A percentile compares a stretch with the other conserved stretches of the same genome.
Evolutionary conservation across 257 asterid genomes (phyloP).

Genomic region (Primulina tabacum): DNA sequence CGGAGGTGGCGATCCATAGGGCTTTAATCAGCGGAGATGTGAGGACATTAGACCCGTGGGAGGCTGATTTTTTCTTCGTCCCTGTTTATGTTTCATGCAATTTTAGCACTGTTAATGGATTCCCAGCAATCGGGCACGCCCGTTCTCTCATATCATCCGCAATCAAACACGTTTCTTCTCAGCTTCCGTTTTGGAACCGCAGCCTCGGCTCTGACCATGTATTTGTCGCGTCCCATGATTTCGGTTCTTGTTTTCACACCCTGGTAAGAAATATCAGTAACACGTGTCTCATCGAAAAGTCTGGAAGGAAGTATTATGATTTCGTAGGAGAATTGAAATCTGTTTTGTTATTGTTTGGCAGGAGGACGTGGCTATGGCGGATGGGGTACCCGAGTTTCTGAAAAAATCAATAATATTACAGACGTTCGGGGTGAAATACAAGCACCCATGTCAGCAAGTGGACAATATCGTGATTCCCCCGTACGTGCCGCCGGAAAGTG

Average conservation of each 20-base stretch:
- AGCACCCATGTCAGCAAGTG: constrained; percentile 84
- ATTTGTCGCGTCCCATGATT: constrained; percentile 93
- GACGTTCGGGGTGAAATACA: constrained; percentile 74
- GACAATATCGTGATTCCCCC: constrained; percentile 85
- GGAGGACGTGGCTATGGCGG: constrained; percentile 82
- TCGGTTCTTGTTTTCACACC: constrained; percentile 93
- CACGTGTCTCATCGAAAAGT: not conserved
- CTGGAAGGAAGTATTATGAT: no score
- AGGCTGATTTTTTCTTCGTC: constrained; percentile 86
- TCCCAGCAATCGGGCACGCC: constrained; percentile 92
- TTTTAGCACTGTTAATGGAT: constrained; percentile 85
- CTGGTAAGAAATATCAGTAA: constrained; percentile 40
- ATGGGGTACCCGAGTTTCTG: constrained; percentile 73
- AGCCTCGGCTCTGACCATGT: constrained; percentile 83
- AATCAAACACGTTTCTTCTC: constrained; percentile 40
- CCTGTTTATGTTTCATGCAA: constrained; percentile 90
- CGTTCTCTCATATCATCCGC: constrained; percentile 60
- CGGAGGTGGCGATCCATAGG: constrained; percentile 84
- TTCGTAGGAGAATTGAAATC: not conserved
- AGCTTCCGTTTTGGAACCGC: constrained; percentile 81
- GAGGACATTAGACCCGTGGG: constrained; percentile 56
- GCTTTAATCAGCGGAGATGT: constrained; percentile 46
- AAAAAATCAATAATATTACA: constrained; percentile 63
- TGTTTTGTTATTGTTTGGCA: constrained; percentile 16
- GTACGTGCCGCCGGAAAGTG: constrained; percentile 60